These are phyloP conservation scores for Haplosporangium sp. DNA, from an alignment of 371 early-diverging fungal species.

Conservation along the genomic window DNA sequence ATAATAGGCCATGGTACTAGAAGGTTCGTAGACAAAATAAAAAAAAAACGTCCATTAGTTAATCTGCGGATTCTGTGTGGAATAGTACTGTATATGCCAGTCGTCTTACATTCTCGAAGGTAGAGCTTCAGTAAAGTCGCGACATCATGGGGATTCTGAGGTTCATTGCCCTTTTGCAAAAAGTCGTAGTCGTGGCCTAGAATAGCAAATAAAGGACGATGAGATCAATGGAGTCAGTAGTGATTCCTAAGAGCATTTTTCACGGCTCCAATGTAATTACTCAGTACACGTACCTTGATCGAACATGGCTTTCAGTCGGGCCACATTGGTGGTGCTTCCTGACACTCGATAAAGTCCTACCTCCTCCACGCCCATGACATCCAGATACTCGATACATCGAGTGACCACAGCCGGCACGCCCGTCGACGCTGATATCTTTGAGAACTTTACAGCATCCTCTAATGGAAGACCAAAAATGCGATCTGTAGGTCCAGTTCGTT, in stretches of 20 bases:
- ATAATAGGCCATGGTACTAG: slow-evolving; percentile 41
- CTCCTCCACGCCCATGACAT: slow-evolving; percentile 68
- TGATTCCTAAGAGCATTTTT: too few species aligned
- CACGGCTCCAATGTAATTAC: too few species aligned
- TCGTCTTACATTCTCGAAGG: slow-evolving; percentile 74
- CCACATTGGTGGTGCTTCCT: slow-evolving; percentile 66
- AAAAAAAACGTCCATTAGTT: background rate
- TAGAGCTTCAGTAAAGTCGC: slow-evolving; percentile 87
- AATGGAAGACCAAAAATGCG: slow-evolving; percentile 68
- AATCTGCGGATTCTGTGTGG: too few species aligned
- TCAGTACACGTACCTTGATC: slow-evolving; percentile 61
- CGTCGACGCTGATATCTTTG: slow-evolving; percentile 63
- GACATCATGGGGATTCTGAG: slow-evolving; percentile 80
- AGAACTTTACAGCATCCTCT: slow-evolving; percentile 62
- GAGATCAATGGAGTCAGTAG: background rate
- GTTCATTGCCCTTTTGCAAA: slow-evolving; percentile 57
- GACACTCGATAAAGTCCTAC: slow-evolving; percentile 71
- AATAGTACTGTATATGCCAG: too few species aligned
- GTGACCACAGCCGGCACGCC: slow-evolving; percentile 78
- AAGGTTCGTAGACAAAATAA: background rate
- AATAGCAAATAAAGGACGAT: background rate
- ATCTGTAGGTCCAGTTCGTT: slow-evolving; percentile 16
- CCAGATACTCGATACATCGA: slow-evolving; percentile 85
- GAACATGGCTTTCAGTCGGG: slow-evolving; percentile 62
- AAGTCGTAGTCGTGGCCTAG: slow-evolving; percentile 67